These are phyloP conservation scores for Skeletonema marinoi DNA, from an alignment of 108 stramenopile genomes.

Conservation along the genomic window DNA sequence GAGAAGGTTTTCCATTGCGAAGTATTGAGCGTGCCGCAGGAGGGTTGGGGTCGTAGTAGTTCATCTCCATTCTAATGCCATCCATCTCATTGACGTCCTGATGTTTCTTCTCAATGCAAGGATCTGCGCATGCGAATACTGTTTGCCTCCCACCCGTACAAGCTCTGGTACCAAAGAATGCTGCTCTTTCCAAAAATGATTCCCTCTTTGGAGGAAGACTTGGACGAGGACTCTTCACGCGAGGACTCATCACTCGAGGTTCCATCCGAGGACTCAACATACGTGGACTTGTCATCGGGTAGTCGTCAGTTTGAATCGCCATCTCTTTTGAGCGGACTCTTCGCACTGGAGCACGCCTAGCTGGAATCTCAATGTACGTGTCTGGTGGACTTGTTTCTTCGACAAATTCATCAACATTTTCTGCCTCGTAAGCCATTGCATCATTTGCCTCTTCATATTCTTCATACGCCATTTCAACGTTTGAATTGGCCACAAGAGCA, in stretches of 20 bases:
- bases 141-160: neutral
- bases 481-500: neutral
- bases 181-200: neutral
- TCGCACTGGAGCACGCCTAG: neutral
- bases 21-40: neutral
- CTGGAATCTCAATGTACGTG: neutral
- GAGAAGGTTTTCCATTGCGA: neutral
- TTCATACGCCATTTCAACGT: too few species aligned
- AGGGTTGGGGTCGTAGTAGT: neutral
- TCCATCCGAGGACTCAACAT: neutral
- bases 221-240: neutral
- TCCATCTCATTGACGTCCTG: neutral
- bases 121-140: neutral
- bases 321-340: neutral
- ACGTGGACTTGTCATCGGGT: neutral
- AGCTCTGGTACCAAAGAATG: neutral
- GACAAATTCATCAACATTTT: neutral
- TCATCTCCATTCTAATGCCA: neutral
- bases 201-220: neutral
- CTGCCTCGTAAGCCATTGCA: neutral
- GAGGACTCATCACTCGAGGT: neutral
- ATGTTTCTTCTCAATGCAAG: neutral
- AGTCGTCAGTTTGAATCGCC: neutral
- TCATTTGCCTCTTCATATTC: too few species aligned
- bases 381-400: neutral